Evolutionary conservation across 257 asterid species (phyloP).

Genomic region (Ocimum tenuiflorum): DNA sequence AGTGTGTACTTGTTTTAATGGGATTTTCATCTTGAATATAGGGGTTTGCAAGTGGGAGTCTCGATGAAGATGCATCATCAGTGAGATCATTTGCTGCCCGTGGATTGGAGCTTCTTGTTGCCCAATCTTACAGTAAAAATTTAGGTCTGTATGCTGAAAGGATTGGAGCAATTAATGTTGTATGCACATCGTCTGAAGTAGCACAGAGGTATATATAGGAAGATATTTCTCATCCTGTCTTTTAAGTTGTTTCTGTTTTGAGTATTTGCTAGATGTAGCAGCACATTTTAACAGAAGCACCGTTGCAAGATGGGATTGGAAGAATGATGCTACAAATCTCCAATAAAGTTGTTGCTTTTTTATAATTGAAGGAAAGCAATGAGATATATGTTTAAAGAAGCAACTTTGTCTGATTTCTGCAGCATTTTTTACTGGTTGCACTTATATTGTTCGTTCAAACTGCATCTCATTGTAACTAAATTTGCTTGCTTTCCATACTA

Average conservation of each 20-base stretch:
- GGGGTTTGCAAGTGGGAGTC: slow-evolving; percentile 99
- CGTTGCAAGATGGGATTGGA: no score
- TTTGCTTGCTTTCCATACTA: no score
- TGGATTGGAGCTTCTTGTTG: slow-evolving; percentile 86
- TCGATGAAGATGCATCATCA: slow-evolving; percentile 84
- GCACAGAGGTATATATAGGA: slow-evolving; percentile 53
- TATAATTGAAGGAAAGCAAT: no score
- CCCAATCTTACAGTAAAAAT: slow-evolving; percentile 94
- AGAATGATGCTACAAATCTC: no score
- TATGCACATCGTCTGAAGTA: slow-evolving; percentile 72
- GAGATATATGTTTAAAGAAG: no score
- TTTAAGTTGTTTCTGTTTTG: slow-evolving; percentile 1
- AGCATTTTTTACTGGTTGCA: no score
- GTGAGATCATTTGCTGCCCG: slow-evolving; percentile 89
- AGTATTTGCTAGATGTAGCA: neutral
- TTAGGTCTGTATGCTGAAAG: slow-evolving; percentile 94
- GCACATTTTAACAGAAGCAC: neutral
- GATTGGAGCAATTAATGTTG: slow-evolving; percentile 90
- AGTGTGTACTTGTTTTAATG: slow-evolving; percentile 1
- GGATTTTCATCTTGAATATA: slow-evolving; percentile 25
- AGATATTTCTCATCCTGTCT: neutral
- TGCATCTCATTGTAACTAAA: no score
- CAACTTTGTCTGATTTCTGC: no score
- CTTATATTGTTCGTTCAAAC: no score
- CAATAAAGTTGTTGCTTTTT: no score